phyloP scores from a whole-genome alignment of 306 rosid species.

The Prunus padus region DNA sequence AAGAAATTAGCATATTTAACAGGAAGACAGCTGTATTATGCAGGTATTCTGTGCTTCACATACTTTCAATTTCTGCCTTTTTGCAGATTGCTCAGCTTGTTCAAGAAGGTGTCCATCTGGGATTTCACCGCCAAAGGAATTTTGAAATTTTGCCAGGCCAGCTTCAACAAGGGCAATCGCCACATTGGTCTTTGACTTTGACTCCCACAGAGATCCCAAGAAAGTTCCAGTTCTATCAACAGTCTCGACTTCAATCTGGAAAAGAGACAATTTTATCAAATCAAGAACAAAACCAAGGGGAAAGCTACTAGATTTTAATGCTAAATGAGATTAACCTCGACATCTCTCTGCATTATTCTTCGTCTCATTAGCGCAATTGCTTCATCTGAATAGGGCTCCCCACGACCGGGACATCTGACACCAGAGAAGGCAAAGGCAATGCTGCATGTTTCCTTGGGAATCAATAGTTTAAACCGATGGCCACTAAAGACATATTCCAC shows the following conservation, averaged over 20 bases:
- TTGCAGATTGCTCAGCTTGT: constrained; percentile 87
- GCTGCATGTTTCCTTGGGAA: constrained; percentile 98
- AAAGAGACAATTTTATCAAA: constrained; percentile 4
- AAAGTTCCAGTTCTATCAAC: constrained; percentile 93
- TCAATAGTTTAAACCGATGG: constrained; percentile 94
- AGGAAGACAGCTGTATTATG: constrained; percentile 10
- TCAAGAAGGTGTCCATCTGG: constrained; percentile 83
- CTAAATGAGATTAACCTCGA: constrained; percentile 58
- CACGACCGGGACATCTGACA: constrained; percentile 96
- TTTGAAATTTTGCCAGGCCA: constrained; percentile 87
- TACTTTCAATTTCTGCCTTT: constrained; percentile 78
- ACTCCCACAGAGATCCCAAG: constrained; percentile 97
- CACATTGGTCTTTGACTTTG: constrained; percentile 62
- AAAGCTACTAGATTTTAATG: constrained; percentile 14
- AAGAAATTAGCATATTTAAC: constrained; percentile 30
- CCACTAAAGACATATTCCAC: constrained; percentile 99
- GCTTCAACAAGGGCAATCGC: constrained; percentile 82
- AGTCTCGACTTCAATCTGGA: constrained; percentile 92
- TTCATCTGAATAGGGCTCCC: constrained; percentile 86
- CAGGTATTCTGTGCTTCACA: constrained; percentile 28
- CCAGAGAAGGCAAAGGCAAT: constrained; percentile 93
- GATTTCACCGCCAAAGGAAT: constrained; percentile 84
- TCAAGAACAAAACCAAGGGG: constrained; percentile 15
- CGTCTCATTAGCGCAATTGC: constrained; percentile 96
- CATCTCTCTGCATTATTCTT: constrained; percentile 98